Evolutionary conservation across 2,329 filamentous ascomycete species (phyloP), one percentile per base, ranked within the genome.

Genomic region (Pseudonectria foliicola): DNA sequence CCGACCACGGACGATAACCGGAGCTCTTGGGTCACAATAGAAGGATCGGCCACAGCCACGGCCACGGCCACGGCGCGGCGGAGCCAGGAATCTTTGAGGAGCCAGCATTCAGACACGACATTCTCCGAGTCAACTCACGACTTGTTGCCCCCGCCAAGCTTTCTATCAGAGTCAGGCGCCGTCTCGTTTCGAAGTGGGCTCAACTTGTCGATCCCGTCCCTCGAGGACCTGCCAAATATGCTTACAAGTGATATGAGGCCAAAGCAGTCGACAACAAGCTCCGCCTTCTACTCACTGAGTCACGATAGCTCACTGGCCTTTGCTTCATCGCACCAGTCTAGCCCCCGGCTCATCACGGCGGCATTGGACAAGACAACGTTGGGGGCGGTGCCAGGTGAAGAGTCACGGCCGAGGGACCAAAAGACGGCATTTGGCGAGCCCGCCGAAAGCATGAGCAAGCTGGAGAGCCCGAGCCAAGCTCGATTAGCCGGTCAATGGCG

Each of bases 21-120:
- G 27, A 46, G 48, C 25, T 62, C 60, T 2, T 63, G 60, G 60
- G 40, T 60, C 6, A 63, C 60, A 1, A 50, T 62, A 13, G 60
- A 59, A 11, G 49, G 49, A 13, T 46, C 42, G 13, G 42, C 45
- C 14, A 47, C 47, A 10, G 46, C 41, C n/a, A 44, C 43, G 6
- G 46, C 31, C 11, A 46, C 42, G 13, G 42, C 45, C 14, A 47
- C 47, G 11, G 46, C 41, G 13, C 46, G 42, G 6, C 44, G 40
- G 26, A 59, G 54, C 27, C 38, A 53, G 12, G 43, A 33, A 13
- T 55, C 58, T 0, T 34, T 43, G 8, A 38, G 41, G 8, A 54
- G 53, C 18, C 44, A 47, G 4, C 39, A 37, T 8, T 58, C 56
- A 12, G 48, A 49, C 18, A 48, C 44, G 13, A 54, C 49, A 6